Evolutionary conservation across 1,139 yeast species (phyloP), one percentile per base, ranked within the genome.

Genomic region (Zhuliangozyma blackwelliae): DNA sequence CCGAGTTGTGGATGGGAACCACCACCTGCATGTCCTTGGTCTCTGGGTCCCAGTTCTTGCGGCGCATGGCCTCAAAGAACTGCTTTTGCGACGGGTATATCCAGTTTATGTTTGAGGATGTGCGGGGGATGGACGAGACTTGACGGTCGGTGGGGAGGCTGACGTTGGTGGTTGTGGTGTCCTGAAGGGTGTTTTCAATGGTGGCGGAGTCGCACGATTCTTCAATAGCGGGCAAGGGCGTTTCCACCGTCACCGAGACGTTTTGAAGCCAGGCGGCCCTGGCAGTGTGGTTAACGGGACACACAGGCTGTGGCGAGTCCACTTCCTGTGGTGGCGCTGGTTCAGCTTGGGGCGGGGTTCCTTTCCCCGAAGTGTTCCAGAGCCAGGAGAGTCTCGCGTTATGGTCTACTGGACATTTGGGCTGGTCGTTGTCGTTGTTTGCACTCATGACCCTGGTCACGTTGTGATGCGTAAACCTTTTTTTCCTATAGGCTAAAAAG

Each of bases 21-120:
- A 92, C 88, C 0, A 94, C 77, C 47, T 78, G 69, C 97, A 92
- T 92, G 54, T 90, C 97, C 7, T 65, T 60, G 1, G 86, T 84
- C 11, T 77, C 66, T 2, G 97, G 97, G 38, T 81, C 74, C 90
- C 95, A 88, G 43, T 85, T 77, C 55, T 92, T 92, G 43, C 97
- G 77, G 49, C 76, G 70, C 97, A 92, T 92, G 10, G 97, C 97
- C 44, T 87, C 94, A 57, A 70, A 92, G 55, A 92, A 92, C 65
- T 90, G 97, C 57, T 87, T 87, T 57, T 92, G 95, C 2, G 96
- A 85, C 8, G 98, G 98, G 54, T 92, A 92, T 2, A 92, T 75
- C 98, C 98, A 92, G 63, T 89, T 84, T 1, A 68, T 46, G 3
- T 65, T 62, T 19, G 68, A 56, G 2, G 77, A 77, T 0, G 95